phyloP scores from a whole-genome alignment of 1,139 yeast species.

The Candida pseudoviswanathii region DNA sequence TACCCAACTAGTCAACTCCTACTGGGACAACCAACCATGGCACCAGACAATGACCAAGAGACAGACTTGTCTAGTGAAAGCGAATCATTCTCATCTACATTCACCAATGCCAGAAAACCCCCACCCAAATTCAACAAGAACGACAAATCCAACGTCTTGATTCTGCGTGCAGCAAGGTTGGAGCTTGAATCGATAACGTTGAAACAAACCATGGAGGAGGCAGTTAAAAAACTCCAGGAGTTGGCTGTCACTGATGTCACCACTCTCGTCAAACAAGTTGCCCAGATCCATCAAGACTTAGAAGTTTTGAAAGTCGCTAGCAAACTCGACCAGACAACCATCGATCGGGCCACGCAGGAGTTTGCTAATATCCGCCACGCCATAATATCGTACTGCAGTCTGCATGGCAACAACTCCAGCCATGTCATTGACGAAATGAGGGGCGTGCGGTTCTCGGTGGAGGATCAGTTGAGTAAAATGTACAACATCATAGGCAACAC shows the following conservation, averaged over 20 bases:
- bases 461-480: conserved; percentile 1
- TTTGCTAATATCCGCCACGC: conserved; percentile 1
- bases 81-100: conserved; percentile 13
- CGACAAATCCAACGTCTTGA: conserved; percentile 11
- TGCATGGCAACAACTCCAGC: background rate
- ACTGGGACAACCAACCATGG: background rate
- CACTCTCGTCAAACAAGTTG: background rate
- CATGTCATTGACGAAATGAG: conserved; percentile 1
- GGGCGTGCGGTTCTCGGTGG: background rate
- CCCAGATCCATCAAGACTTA: conserved; percentile 6
- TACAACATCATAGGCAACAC: background rate
- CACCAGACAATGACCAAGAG: conserved; percentile 15
- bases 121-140: background rate
- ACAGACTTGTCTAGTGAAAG: conserved; percentile 26
- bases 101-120: conserved; percentile 6
- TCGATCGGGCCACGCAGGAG: conserved; percentile 3
- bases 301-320: background rate
- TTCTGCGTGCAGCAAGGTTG: conserved; percentile 34
- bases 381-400: background rate
- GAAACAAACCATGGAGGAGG: conserved; percentile 20
- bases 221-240: conserved; percentile 2
- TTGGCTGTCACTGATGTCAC: background rate
- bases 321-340: conserved; percentile 1
- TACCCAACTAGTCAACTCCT: background rate
- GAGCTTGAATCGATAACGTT: conserved; percentile 36